Evolutionary conservation across 2,329 filamentous ascomycete genomes (phyloP), one percentile per base, ranked within the genome.

Genomic region (Alternaria solani): DNA sequence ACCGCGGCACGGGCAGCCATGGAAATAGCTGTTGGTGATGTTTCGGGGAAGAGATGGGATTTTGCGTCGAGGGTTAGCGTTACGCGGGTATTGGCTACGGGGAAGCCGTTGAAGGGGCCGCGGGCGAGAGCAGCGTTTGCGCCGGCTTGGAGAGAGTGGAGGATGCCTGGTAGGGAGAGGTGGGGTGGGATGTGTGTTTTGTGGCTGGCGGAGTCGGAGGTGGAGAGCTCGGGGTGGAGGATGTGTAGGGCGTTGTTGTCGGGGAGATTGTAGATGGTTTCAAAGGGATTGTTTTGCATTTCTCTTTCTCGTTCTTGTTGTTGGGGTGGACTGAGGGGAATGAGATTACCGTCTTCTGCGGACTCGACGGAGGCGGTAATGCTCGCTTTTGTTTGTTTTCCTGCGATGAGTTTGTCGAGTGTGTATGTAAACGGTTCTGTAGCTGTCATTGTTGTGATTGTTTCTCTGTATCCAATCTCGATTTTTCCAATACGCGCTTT

Each of bases 381-480:
- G 2, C 87, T 87, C 4, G 92, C 94, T 75, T 89, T 93, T 8
- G 92, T 91, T 43, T 87, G 82, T 72, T 93, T 94, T 44, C 93
- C 91, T 7, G 91, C 92, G 20, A 97, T 87, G 5, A 91, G 88
- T 43, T 89, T 90, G 69, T 97, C 93, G 72, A 93, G 93, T 5
- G 88, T 81, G 53, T 86, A 85, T 25, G 85, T 87, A 38, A 89
- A 84, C 0, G 86, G 80, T 0, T 76, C 75, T 0, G 89, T 89
- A 0, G 84, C 71, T 25, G 41, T 36, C 3, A 32, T 36, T 2
- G 82, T 81, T 0, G 88, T 87, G 9, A 95, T 82, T 48, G 89
- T 90, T 80, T 99, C 95, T 55, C 96, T 90, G 79, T 98, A 99
- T 67, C 96, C 93, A 61, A 99, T 97, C 70, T 97, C 92, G 63